These are phyloP conservation scores for Coleophoma crateriformis DNA, from an alignment of 2,329 filamentous ascomycete genomes.

Conservation along the genomic window DNA sequence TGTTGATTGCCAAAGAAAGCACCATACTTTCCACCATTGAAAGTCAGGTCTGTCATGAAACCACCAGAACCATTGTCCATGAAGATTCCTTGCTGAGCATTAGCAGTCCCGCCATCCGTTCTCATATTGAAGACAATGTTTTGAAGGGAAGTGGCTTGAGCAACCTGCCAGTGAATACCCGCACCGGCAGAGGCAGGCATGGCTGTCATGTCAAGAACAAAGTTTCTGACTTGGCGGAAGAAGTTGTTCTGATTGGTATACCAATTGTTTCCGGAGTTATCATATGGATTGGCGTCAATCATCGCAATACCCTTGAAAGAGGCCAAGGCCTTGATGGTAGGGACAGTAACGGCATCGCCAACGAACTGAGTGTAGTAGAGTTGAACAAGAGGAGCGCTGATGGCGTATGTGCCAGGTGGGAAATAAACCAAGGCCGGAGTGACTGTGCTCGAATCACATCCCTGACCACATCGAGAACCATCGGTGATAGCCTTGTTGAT, in stretches of 20 bases:
- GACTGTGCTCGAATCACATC: slow-evolving; percentile 80
- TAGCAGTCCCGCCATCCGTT: slow-evolving; percentile 51
- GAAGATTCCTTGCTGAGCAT: slow-evolving; percentile 72
- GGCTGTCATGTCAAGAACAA: slow-evolving; percentile 69
- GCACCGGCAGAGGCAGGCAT: slow-evolving; percentile 57
- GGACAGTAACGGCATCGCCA: slow-evolving; percentile 68
- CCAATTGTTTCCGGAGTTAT: slow-evolving; percentile 62
- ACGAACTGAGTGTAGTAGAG: slow-evolving; percentile 93
- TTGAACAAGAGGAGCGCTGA: slow-evolving; percentile 74
- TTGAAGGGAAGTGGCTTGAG: slow-evolving; percentile 75
- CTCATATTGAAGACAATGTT: slow-evolving; percentile 80
- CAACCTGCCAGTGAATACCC: slow-evolving; percentile 80
- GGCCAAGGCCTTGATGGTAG: slow-evolving; percentile 68
- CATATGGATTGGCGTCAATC: slow-evolving; percentile 85
- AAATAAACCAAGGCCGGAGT: slow-evolving; percentile 88
- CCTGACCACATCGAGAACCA: slow-evolving; percentile 73
- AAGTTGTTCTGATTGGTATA: slow-evolving; percentile 80
- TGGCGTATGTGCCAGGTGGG: slow-evolving; percentile 77
- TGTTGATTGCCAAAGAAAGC: slow-evolving; percentile 83
- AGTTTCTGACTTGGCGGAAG: slow-evolving; percentile 77
- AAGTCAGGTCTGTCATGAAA: slow-evolving; percentile 76
- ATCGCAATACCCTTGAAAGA: slow-evolving; percentile 81
- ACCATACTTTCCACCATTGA: slow-evolving; percentile 76
- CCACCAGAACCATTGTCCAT: slow-evolving; percentile 83
- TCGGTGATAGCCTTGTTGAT: slow-evolving; percentile 79